Base-by-base conservation (phyloP, 345 rosid genomes). In the Sonneratia caseolaris region DNA sequence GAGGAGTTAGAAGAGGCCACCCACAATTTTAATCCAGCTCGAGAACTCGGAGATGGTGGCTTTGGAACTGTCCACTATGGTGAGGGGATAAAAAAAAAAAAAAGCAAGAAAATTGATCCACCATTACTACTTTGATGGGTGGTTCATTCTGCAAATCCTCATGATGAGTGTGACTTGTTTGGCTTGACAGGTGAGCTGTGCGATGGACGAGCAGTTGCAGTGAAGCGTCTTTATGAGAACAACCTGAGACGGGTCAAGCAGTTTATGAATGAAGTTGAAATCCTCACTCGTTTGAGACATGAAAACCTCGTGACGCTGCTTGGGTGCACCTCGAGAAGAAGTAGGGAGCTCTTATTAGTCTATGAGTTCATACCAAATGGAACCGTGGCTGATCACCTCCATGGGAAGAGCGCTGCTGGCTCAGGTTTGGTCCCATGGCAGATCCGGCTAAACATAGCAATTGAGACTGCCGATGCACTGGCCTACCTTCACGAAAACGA, bases 1-100 rank as follows among this genome's bases (percentile, higher is more conserved):
- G 67, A 73, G 53, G 98, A 91, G 66, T 95, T 94, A 3, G 91
- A 85, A 69, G 86, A 89, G 81, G 97, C 98, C 37, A 94, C 98
- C 0, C 79, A 81, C 15, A 78, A 82, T 81, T 93, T 94, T 59
- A 76, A 84, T 74, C 68, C 87, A 55, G 85, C 96, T 10, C 87
- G 82, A 74, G 86, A 88, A 68, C 95, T 93, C 6, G 98, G 98
- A 14, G 91, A 89, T 45, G 98, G 98, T 22, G 98, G 98, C 38
- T 93, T 87, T 13, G 97, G 98, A 48, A 79, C 86, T 0, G 98
- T 93, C 75, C 91, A 91, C 67, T 74, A 85, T 24, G 98, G 98
- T 93, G 73, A 76, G 81, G 48, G 14, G 11, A 11, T 27, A 27
- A 27, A 42, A 42, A 40, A 40, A 40, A 40, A 40, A 40, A 42